Percentiles rank a stretch among this genome's conserved stretches.
phyloP scores from a whole-genome alignment of 164 flowering plant genomes.

The Houttuynia cordata region DNA sequence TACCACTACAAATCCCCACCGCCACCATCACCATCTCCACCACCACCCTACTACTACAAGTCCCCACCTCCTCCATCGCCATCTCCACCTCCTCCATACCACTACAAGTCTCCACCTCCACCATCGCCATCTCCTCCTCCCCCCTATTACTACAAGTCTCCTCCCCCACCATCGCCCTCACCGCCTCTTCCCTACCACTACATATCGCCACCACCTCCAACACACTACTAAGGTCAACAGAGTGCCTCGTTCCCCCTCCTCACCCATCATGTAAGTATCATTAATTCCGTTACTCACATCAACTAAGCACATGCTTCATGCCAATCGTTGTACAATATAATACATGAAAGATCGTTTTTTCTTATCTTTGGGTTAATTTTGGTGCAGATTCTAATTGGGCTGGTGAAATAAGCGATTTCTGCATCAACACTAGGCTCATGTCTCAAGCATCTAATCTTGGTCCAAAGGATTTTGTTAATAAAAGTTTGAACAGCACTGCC shows the following conservation, averaged over 20 bases:
- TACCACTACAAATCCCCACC: constrained; percentile 21
- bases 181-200: constrained; percentile 12
- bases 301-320: neutral
- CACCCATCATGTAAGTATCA: constrained; percentile 10
- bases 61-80: constrained; percentile 19
- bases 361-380: neutral
- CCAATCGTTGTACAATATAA: neutral
- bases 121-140: constrained; percentile 15
- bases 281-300: neutral
- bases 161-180: constrained; percentile 32
- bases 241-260: neutral
- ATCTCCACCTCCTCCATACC: constrained; percentile 23
- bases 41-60: constrained; percentile 13
- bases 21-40: constrained; percentile 18
- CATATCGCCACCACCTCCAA: constrained; percentile 23
- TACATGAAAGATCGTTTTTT: neutral
- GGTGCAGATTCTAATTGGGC: constrained; percentile 11
- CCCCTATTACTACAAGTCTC: constrained; percentile 20
- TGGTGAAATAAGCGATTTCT: constrained; percentile 13
- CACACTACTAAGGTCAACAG: constrained; percentile 9
- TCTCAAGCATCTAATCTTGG: neutral
- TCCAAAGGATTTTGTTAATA: constrained; percentile 6
- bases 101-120: constrained; percentile 24
- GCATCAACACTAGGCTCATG: constrained; percentile 2
- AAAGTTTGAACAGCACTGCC: constrained; percentile 1